These are phyloP conservation scores for Talaromyces sp. DNA, from an alignment of 2,329 filamentous ascomycete species.

Conservation along the genomic window DNA sequence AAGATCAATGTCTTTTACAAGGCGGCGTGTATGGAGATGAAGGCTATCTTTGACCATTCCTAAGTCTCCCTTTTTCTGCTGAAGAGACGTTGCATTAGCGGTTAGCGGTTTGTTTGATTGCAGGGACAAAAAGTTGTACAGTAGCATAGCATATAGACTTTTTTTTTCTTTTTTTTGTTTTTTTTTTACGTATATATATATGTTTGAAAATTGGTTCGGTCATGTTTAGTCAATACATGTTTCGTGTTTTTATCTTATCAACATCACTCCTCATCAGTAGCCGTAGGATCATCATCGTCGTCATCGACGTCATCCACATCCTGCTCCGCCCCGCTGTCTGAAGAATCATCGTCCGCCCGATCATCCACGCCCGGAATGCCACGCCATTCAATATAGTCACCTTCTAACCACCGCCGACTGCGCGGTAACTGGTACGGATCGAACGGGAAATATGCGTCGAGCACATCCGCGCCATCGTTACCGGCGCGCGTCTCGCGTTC, in stretches of 20 bases:
- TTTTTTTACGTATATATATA: too few species aligned
- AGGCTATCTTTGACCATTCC: slow-evolving; percentile 36
- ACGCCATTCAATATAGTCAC: slow-evolving; percentile 78
- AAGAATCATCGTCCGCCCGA: slow-evolving; percentile 49
- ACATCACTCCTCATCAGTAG: slow-evolving; percentile 18
- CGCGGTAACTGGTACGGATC: slow-evolving; percentile 89
- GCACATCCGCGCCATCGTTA: slow-evolving; percentile 74
- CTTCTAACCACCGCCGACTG: slow-evolving; percentile 82
- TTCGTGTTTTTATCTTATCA: too few species aligned
- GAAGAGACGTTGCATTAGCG: not conserved
- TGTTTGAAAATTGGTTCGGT: too few species aligned
- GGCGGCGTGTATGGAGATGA: slow-evolving; percentile 44
- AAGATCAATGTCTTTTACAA: slow-evolving; percentile 42
- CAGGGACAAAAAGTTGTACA: not conserved
- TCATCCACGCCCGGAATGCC: slow-evolving; percentile 66
- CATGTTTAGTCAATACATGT: too few species aligned
- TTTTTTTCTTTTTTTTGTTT: too few species aligned
- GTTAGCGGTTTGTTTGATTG: not conserved
- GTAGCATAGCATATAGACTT: not conserved
- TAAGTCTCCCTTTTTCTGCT: not conserved
- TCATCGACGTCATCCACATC: slow-evolving; percentile 39
- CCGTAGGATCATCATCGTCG: slow-evolving; percentile 30
- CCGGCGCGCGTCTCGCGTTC: slow-evolving; percentile 55
- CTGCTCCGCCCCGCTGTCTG: slow-evolving; percentile 32
- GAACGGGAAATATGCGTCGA: slow-evolving; percentile 95